Percentiles rank a stretch among this genome's conserved stretches.
These are phyloP conservation scores for Starmerella stigmatis DNA, from an alignment of 805 yeast species.

Conservation along the genomic window DNA sequence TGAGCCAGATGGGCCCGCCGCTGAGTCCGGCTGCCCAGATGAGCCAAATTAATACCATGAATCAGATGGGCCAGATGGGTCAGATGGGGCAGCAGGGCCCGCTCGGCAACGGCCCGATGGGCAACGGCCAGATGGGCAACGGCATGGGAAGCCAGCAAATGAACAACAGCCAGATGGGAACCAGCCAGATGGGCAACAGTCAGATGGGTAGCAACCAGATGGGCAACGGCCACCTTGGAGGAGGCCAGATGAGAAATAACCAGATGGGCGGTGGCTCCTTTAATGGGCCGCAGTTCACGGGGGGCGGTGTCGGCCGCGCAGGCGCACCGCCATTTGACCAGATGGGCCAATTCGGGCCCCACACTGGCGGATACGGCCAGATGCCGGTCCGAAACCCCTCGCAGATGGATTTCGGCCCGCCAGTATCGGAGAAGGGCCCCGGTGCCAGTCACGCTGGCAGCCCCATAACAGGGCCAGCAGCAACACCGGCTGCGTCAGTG, in stretches of 20 bases:
- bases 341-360: conserved; percentile 1
- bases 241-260: no score
- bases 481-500: no score
- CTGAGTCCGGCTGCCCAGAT: neutral
- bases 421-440: neutral
- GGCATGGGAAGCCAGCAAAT: no score
- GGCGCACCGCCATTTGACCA: conserved; percentile 4
- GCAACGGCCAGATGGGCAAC: conserved; percentile 1
- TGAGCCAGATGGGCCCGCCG: neutral
- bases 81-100: conserved; percentile 1
- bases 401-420: conserved; percentile 1
- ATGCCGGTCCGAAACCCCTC: neutral
- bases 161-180: neutral
- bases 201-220: neutral
- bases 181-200: conserved; percentile 1
- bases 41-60: neutral
- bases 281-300: no score
- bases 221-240: no score
- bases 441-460: neutral
- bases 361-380: neutral
- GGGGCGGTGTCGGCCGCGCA: no score
- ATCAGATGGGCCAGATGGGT: neutral
- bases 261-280: neutral
- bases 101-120: conserved; percentile 1
- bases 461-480: no score